Evolutionary conservation across 1,284 basidiomycete species (phyloP).

Genomic region (Leccinum fallax): DNA sequence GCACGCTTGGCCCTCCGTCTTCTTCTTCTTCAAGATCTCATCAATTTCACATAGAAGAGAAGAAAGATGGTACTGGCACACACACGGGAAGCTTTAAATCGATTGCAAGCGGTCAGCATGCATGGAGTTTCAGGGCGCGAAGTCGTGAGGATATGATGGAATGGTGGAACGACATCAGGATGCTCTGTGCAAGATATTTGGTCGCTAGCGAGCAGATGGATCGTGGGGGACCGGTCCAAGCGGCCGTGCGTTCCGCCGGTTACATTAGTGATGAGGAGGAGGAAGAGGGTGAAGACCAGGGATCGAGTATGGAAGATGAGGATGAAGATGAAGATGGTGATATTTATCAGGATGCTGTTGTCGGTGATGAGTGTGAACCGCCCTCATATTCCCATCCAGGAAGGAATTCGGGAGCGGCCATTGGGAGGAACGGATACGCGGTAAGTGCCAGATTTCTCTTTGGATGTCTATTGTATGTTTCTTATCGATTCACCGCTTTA

Average conservation of each 20-base stretch:
- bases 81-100: constrained; percentile 52
- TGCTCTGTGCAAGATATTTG: constrained; percentile 95
- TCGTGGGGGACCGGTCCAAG: constrained; percentile 89
- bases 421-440: constrained; percentile 70
- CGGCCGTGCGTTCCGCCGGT: constrained; percentile 88
- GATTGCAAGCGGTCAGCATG: constrained; percentile 54
- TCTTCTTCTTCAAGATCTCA: constrained; percentile 72
- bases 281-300: constrained; percentile 52
- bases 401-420: constrained; percentile 48
- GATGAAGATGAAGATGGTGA: constrained; percentile 56
- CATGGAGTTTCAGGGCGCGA: constrained; percentile 91
- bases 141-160: constrained; percentile 99
- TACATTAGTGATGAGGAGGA: constrained; percentile 77
- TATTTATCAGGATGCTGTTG: constrained; percentile 38
- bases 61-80: constrained; percentile 78
- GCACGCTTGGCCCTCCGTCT: constrained; percentile 95
- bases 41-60: constrained; percentile 98
- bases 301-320: constrained; percentile 76
- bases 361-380: constrained; percentile 48
- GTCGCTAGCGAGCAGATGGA: constrained; percentile 95
- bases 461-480: neutral
- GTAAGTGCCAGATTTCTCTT: constrained; percentile 47
- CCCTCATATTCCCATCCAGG: constrained; percentile 53
- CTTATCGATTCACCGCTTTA: constrained; percentile 24
- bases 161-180: constrained; percentile 99